phyloP scores from a whole-genome alignment of 176 grass and related monocot genomes.

The Eragrostis nindensis region DNA sequence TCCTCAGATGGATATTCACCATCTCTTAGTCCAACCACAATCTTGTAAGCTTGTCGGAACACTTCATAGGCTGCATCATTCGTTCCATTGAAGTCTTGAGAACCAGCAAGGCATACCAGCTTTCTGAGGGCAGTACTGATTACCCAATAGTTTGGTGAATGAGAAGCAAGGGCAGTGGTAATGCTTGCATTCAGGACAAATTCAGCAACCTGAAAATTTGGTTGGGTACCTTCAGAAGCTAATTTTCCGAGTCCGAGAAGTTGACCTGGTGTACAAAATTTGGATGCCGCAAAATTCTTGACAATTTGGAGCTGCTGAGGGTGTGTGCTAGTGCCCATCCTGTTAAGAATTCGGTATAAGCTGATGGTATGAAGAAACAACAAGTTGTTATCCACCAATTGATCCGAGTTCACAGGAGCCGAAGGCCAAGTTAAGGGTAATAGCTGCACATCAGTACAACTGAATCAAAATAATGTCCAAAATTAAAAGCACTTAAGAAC shows the following conservation, averaged over 20 bases:
- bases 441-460: slow-evolving; percentile 51
- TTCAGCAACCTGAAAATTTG: slow-evolving; percentile 69
- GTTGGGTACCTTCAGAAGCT: slow-evolving; percentile 59
- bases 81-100: slow-evolving; percentile 53
- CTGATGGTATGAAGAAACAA: slow-evolving; percentile 67
- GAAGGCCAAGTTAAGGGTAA: slow-evolving; percentile 56
- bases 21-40: slow-evolving; percentile 78
- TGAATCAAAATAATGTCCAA: slow-evolving; percentile 35
- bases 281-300: slow-evolving; percentile 76
- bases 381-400: slow-evolving; percentile 43
- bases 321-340: slow-evolving; percentile 42
- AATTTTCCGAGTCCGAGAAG: slow-evolving; percentile 65
- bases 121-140: slow-evolving; percentile 72
- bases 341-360: slow-evolving; percentile 71
- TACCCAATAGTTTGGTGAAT: slow-evolving; percentile 69
- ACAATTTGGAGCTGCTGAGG: slow-evolving; percentile 73
- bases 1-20: slow-evolving; percentile 85
- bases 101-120: slow-evolving; percentile 63
- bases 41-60: slow-evolving; percentile 84
- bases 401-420: slow-evolving; percentile 43
- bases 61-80: slow-evolving; percentile 70
- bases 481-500: slow-evolving; percentile 19
- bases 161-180: slow-evolving; percentile 60
- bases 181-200: slow-evolving; percentile 73
- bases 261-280: slow-evolving; percentile 61